Conservation (phyloP, 2,329 filamentous ascomycete genomes). For the Aspergillus latus region DNA sequence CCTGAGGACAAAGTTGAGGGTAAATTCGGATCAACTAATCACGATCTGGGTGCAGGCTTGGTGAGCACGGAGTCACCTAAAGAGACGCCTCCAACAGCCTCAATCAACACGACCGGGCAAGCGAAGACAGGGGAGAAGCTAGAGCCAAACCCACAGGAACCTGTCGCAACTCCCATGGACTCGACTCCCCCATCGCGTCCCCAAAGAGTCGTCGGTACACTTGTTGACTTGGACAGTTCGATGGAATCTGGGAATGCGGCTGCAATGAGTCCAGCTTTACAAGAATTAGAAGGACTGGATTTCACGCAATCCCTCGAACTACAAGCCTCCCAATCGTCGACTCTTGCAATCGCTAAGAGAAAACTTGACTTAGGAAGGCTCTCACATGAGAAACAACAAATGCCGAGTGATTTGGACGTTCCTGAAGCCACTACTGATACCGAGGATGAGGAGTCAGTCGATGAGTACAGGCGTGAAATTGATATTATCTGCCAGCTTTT, state of each 20-base stretch:
- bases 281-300: slow-evolving; percentile 25
- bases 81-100: background rate
- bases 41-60: background rate
- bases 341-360: slow-evolving; percentile 1
- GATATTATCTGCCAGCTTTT: slow-evolving; percentile 24
- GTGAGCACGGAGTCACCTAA: background rate
- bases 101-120: background rate
- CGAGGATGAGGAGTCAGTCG: background rate
- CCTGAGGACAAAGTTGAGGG: background rate
- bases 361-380: background rate
- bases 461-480: slow-evolving; percentile 18
- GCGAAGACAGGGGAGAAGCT: background rate
- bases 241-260: slow-evolving; percentile 5
- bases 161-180: background rate
- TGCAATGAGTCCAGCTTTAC: slow-evolving; percentile 18
- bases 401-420: background rate
- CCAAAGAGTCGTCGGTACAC: slow-evolving; percentile 11
- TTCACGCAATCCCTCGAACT: slow-evolving; percentile 14
- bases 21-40: background rate
- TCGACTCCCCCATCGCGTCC: background rate
- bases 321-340: background rate
- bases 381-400: background rate
- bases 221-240: slow-evolving; percentile 24
- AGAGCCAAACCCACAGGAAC: background rate
- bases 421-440: background rate